These are phyloP conservation scores for Eucalyptus victrix DNA, from an alignment of 345 rosid genomes.

Conservation along the genomic window DNA sequence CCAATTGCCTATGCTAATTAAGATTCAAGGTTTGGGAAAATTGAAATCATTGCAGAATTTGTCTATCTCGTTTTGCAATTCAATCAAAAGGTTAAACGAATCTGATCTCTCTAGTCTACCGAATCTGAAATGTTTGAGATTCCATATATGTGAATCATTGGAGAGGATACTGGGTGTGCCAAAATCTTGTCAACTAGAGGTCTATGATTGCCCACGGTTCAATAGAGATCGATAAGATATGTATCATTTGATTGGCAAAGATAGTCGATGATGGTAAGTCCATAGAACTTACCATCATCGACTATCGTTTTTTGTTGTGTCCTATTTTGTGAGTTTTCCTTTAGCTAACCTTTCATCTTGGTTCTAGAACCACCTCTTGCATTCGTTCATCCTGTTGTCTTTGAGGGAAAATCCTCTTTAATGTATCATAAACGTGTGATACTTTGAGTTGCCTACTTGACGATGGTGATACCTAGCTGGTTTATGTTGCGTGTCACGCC, in stretches of 20 bases:
- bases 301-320: no score
- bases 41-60: neutral
- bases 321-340: no score
- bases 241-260: neutral
- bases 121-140: accelerated
- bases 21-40: neutral
- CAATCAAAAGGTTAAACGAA: neutral
- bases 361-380: no score
- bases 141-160: accelerated
- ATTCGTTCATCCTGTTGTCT: no score
- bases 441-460: no score
- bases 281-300: neutral
- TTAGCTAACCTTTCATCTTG: no score
- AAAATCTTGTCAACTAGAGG: accelerated
- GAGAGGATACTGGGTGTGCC: neutral
- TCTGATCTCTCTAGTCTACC: neutral
- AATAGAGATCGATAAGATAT: neutral
- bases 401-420: no score
- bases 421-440: no score
- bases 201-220: accelerated
- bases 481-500: no score
- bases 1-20: accelerated
- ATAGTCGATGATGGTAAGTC: neutral
- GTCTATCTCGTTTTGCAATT: accelerated
- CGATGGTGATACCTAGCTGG: no score